Evolutionary conservation across 2,329 filamentous ascomycete species (phyloP).

Genomic region (Endocalyx cinctus): DNA sequence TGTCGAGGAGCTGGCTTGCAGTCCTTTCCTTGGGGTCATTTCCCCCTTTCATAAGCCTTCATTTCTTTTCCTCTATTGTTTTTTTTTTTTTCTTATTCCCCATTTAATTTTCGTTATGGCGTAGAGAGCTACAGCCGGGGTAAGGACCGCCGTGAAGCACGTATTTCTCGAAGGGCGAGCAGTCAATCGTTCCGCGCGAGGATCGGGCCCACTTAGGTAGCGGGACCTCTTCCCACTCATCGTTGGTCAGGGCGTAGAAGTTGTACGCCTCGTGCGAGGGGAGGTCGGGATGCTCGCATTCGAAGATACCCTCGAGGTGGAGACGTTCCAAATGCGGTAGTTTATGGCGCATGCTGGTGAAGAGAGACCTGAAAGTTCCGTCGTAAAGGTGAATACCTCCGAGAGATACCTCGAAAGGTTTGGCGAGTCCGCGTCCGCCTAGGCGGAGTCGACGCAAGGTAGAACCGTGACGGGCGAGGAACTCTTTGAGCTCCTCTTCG

Average conservation of each 20-base stretch:
- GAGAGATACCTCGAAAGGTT: conserved; percentile 32
- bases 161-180: conserved; percentile 35
- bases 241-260: conserved; percentile 37
- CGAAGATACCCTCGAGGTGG: conserved; percentile 42
- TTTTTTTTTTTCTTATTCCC: no score
- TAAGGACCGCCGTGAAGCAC: conserved; percentile 35
- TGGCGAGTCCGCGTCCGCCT: conserved; percentile 38
- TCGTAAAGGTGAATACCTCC: conserved; percentile 41
- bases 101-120: no score
- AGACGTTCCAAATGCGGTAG: conserved; percentile 36
- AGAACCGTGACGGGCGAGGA: conserved; percentile 35
- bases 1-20: no score
- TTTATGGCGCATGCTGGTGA: conserved; percentile 33
- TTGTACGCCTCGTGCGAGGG: conserved; percentile 35
- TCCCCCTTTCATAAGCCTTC: no score
- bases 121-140: conserved; percentile 22
- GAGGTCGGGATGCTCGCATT: conserved; percentile 34
- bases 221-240: conserved; percentile 32
- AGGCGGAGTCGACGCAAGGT: conserved; percentile 38
- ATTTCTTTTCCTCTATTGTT: no score
- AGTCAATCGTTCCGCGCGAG: conserved; percentile 30
- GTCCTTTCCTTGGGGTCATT: no score
- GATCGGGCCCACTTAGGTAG: conserved; percentile 24
- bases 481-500: conserved; percentile 38
- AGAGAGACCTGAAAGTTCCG: conserved; percentile 40